Evolutionary conservation across 2,329 filamentous ascomycete genomes (phyloP), one percentile per base, ranked within the genome.

Genomic region (Pseudonectria buxi): DNA sequence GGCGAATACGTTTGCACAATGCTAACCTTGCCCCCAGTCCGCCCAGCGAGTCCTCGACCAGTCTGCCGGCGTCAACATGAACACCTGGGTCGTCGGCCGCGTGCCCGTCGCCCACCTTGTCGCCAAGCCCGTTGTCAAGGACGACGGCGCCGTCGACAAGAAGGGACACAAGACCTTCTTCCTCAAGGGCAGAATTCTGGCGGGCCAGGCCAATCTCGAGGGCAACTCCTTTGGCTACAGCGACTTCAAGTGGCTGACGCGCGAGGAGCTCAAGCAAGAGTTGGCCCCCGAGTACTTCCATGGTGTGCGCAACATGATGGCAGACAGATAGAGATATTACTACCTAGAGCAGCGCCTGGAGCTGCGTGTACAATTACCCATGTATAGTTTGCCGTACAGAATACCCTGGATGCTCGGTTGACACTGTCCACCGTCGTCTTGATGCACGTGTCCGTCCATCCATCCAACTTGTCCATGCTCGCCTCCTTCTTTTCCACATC

Each of bases 21-120:
- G 33, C 50, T 53, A 49, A 56, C 37, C 12, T 36, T 14, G 15
- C 27, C 11, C 9, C 43, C 51, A 98, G 92, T 81, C 86, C 29
- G 88, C 90, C 26, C 77, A 87, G 56, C 77, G 88, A 41, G 79
- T 88, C 36, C 71, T 96, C 15, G 71, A 81, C 34, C 73, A 86
- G 52, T 71, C 86, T 4, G 88, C 83, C 9, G 92, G 92, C 39
- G 67, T 85, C 42, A 94, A 98, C 72, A 96, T 98, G 89, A 96
- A 96, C 69, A 95, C 88, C 36, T 98, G 92, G 89, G 78, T 96
- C 50, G 85, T 98, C 33, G 90, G 88, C 41, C 88, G 88, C 52
- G 83, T 84, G 39, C 92, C 92, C 10, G 76, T 95, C 39, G 90
- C 89, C 16, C 84, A 95, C 64, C 66, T 84, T 54, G 71, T 85